Evolutionary conservation across 305 asterid species (phyloP), one percentile per base, ranked within the genome.

Genomic region (Fraxinus sp.): DNA sequence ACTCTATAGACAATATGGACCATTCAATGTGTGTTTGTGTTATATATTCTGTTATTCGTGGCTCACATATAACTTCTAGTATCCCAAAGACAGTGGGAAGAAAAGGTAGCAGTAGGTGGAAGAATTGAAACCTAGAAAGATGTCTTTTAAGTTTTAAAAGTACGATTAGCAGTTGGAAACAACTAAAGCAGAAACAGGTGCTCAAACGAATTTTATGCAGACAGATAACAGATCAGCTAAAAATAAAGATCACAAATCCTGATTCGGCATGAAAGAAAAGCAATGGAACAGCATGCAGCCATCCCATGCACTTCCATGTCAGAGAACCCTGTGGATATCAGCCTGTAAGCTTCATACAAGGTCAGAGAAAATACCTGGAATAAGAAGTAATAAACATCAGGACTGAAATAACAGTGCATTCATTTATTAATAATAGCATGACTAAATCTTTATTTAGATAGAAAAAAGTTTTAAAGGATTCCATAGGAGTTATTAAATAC

Each of bases 361-460:
- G 93, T 93, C 95, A 91, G 98, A 93, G 98, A 90, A 91, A 96
- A 92, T 93, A 96, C 97, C 99, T 94, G 99, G 98, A 95, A 94
- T 87, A 88, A 86, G 83, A 91, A 90, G 92, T 86, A 88, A 79
- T 66, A 84, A 84, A 79, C 77, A 91, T 96, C 92, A 94, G 97
- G 80, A 84, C 70, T 76, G 59, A 78, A 78, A 85, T 41, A 79
- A 76, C 18, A 20, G 41, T 22, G 46, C 44, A 68, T 68, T 62
- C 35, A 70, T 68, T 64, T 74, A 37, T 44, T 79, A 39, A 68
- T 71, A 84, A 39, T 33, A 80, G 33, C 18, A 22, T 70, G 4
- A 26, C 36, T 41, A 78, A 20, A 78, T 41, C 41, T 71, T 22
- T 44, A 64, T 1, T 62, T 66, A 62, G 82, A 37, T 66, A 62